A percentile compares a stretch with the other conserved stretches of the same genome.
These are phyloP conservation scores for Suhomyces kunorum DNA, from an alignment of 1,139 yeast genomes.

Conservation along the genomic window DNA sequence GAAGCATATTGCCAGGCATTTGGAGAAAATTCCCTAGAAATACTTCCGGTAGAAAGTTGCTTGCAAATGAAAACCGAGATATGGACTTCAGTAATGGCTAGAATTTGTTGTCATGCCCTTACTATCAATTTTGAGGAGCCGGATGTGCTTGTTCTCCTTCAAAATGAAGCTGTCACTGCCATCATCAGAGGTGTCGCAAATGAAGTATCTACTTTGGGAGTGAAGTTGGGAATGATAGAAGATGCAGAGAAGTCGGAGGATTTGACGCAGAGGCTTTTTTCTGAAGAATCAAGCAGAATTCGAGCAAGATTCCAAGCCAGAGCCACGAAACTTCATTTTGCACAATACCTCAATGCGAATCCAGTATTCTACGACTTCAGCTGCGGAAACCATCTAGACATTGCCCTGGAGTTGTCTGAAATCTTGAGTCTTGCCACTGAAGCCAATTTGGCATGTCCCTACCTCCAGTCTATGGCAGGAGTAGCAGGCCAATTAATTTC, in stretches of 20 bases:
- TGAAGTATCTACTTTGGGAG: slow-evolving; percentile 21
- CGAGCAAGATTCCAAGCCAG: neutral
- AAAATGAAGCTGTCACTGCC: slow-evolving; percentile 14
- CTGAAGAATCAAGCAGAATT: too few species aligned
- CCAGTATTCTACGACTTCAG: slow-evolving; percentile 16
- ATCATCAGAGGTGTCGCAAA: slow-evolving; percentile 23
- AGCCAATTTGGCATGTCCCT: slow-evolving; percentile 18
- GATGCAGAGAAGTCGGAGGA: too few species aligned
- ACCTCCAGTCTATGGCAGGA: slow-evolving; percentile 19
- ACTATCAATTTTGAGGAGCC: slow-evolving; percentile 27
- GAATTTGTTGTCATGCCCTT: slow-evolving; percentile 21
- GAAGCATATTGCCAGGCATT: neutral
- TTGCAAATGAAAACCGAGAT: neutral
- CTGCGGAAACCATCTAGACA: slow-evolving; percentile 20
- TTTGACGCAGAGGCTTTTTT: neutral
- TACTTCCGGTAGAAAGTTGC: neutral
- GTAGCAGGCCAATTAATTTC: slow-evolving; percentile 18
- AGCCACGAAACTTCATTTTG: slow-evolving; percentile 8
- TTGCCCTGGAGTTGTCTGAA: slow-evolving; percentile 13
- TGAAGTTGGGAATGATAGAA: neutral
- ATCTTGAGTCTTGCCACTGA: too few species aligned
- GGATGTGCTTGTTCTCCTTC: slow-evolving; percentile 18
- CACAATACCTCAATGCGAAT: slow-evolving; percentile 13
- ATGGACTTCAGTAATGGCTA: slow-evolving; percentile 12
- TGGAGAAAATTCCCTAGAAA: neutral